Evolutionary conservation across 768 basidiomycete genomes (phyloP).

Genomic region (Dendrothele bispora): DNA sequence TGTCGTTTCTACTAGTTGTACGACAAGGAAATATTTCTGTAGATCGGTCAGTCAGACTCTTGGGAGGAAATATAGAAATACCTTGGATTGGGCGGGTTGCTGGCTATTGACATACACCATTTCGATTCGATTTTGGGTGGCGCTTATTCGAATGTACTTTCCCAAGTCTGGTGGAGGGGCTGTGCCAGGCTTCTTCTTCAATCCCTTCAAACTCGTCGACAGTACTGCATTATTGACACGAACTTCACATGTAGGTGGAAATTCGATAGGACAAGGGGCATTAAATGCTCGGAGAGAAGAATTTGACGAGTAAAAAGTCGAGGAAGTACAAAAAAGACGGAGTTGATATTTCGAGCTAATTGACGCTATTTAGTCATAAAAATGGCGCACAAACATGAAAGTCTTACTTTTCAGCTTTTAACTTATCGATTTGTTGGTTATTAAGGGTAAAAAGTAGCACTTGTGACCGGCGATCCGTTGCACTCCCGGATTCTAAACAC

Average conservation of each 20-base stretch:
- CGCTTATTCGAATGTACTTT: conserved; percentile 39
- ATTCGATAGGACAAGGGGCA: conserved; percentile 78
- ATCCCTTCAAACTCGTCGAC: conserved; percentile 77
- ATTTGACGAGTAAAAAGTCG: conserved; percentile 60
- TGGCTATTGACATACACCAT: conserved; percentile 92
- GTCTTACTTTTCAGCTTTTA: conserved; percentile 56
- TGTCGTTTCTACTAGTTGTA: conserved; percentile 82
- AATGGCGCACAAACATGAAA: conserved; percentile 4
- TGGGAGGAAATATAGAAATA: not conserved
- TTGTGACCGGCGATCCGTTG: conserved; percentile 75
- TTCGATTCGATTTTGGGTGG: conserved; percentile 66
- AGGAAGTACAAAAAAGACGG: conserved; percentile 87
- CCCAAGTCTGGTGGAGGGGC: conserved; percentile 82
- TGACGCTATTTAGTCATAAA: conserved; percentile 8
- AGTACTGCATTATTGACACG: conserved; percentile 75
- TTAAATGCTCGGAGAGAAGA: conserved; percentile 51
- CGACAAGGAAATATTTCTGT: conserved; percentile 85
- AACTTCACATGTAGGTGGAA: conserved; percentile 89
- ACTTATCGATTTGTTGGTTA: conserved; percentile 60
- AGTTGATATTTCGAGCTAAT: conserved; percentile 73
- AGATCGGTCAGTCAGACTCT: not conserved
- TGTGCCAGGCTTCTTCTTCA: conserved; percentile 95
- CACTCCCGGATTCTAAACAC: conserved; percentile 66
- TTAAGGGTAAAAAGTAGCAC: conserved; percentile 63
- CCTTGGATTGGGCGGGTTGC: conserved; percentile 73